Evolutionary conservation across 2,329 filamentous ascomycete species (phyloP).

Genomic region (Graphiopsis chlorocephala): DNA sequence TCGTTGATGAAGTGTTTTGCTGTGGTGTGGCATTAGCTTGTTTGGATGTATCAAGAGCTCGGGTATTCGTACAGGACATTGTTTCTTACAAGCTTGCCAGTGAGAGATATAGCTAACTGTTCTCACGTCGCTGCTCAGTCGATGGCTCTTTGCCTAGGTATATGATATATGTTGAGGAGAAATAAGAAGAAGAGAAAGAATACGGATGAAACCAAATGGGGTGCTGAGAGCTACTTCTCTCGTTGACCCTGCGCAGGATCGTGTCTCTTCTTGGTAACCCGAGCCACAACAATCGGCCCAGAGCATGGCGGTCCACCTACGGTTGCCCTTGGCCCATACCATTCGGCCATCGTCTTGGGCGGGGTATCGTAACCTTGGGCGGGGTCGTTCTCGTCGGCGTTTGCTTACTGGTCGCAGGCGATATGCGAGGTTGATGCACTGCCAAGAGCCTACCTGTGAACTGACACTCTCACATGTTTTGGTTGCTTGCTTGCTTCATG

Average conservation of each 20-base stretch:
- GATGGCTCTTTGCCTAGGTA: neutral
- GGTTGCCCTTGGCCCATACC: neutral
- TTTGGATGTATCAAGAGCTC: neutral
- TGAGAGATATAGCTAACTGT: neutral
- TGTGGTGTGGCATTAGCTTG: constrained; percentile 9
- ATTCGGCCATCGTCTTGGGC: neutral
- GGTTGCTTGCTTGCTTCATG: neutral
- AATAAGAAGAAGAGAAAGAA: no score
- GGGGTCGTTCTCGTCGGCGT: neutral
- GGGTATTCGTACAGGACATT: constrained; percentile 2
- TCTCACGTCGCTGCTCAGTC: neutral
- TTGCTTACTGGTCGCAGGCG: neutral
- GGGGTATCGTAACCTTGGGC: neutral
- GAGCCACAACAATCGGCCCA: neutral
- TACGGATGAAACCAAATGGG: neutral
- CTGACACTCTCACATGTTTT: no score
- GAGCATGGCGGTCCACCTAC: neutral
- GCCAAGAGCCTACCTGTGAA: neutral
- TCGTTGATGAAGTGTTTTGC: constrained; percentile 87
- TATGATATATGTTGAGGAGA: no score
- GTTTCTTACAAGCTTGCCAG: neutral
- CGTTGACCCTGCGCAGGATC: neutral
- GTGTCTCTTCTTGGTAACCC: neutral
- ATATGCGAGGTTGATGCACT: neutral
- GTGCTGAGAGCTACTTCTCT: neutral